A percentile compares a stretch with the other conserved stretches of the same genome.
phyloP scores from a whole-genome alignment of 768 basidiomycete species.

The Mycena pura region DNA sequence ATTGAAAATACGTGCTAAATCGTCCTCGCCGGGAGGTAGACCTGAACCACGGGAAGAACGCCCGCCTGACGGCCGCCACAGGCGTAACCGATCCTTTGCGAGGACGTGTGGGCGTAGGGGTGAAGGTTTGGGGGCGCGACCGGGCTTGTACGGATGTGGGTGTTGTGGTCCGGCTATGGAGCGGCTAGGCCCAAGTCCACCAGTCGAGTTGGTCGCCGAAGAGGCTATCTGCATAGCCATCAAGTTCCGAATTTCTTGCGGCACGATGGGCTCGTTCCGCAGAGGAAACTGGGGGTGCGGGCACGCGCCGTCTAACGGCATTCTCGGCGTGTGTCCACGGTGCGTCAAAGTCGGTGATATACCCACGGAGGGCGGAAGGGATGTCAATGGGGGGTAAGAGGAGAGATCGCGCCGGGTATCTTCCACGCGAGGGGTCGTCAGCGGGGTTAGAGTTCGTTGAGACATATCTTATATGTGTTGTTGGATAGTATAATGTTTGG shows the following conservation, averaged over 20 bases:
- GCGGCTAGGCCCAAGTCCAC: neutral
- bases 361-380: neutral
- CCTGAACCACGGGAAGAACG: neutral
- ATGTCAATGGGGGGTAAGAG: slow-evolving; percentile 5
- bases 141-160: neutral
- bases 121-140: neutral
- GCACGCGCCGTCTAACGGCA: neutral
- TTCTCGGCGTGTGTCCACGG: neutral
- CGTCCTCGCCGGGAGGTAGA: neutral
- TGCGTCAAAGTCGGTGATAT: slow-evolving; percentile 4
- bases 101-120: neutral
- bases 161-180: neutral
- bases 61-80: neutral
- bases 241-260: neutral
- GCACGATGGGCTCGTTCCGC: neutral
- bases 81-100: neutral
- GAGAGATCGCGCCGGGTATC: neutral
- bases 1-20: neutral
- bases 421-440: slow-evolving; percentile 28
- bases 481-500: neutral
- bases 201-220: slow-evolving; percentile 2
- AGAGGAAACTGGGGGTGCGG: neutral
- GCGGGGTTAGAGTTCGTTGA: slow-evolving; percentile 28
- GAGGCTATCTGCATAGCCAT: neutral
- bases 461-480: too few relatives aligned